phyloP scores from a whole-genome alignment of 306 rosid genomes.

The Clitoria ternatea region DNA sequence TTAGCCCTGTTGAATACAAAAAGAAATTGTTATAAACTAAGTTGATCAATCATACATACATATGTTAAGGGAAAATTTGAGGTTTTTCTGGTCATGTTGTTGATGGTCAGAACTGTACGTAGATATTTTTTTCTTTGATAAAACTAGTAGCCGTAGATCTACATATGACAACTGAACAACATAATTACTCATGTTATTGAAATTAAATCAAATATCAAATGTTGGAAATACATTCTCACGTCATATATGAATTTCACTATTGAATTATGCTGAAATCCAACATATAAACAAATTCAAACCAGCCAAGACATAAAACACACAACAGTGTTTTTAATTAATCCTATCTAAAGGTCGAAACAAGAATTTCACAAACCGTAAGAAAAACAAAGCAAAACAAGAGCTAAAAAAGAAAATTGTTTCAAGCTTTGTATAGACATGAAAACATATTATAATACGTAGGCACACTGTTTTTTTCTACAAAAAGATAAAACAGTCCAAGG shows the following conservation, averaged over 20 bases:
- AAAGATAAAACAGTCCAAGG: conserved; percentile 91
- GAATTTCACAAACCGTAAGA: conserved; percentile 23
- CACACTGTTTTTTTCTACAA: conserved; percentile 34
- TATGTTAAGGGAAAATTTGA: too few species aligned
- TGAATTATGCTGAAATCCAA: neutral
- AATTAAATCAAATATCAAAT: neutral
- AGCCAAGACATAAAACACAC: neutral
- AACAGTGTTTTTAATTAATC: neutral
- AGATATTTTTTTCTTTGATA: too few species aligned
- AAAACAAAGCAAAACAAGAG: neutral
- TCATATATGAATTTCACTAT: neutral
- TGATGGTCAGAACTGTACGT: too few species aligned
- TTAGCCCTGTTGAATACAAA: too few species aligned
- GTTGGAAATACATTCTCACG: neutral
- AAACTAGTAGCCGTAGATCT: too few species aligned
- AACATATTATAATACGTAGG: neutral
- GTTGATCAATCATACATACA: too few species aligned
- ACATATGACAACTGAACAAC: too few species aligned
- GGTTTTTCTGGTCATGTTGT: too few species aligned
- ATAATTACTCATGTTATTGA: too few species aligned
- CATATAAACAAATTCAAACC: conserved; percentile 8
- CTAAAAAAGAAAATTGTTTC: neutral
- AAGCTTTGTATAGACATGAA: conserved; percentile 11
- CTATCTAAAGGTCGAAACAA: neutral
- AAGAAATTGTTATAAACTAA: too few species aligned